Percentiles rank a stretch among this genome's conserved stretches.
phyloP scores from a whole-genome alignment of 2,329 filamentous ascomycete species.

The Hypoxylon sp. region DNA sequence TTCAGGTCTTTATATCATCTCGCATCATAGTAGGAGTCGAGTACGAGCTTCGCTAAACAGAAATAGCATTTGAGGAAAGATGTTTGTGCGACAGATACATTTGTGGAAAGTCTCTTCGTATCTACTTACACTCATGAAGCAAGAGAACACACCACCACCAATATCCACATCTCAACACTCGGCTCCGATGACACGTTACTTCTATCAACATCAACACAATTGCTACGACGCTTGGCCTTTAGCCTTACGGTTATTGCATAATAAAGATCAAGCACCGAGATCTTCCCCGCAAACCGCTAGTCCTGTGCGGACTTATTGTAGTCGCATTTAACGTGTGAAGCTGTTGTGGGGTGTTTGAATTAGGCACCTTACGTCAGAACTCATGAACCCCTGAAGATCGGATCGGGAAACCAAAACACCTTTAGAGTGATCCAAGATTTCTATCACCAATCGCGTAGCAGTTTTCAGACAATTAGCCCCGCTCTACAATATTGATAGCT shows the following conservation, averaged over 20 bases:
- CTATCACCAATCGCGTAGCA: constrained; percentile 4
- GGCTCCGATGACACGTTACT: constrained; percentile 25
- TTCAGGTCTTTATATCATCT: background rate
- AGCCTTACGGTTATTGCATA: constrained; percentile 20
- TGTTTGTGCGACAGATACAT: background rate
- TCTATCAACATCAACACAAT: background rate
- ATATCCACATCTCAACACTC: constrained; percentile 5
- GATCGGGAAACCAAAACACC: background rate
- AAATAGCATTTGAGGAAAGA: background rate
- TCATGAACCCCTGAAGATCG: constrained; percentile 11
- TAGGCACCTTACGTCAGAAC: constrained; percentile 19
- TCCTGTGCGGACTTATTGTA: constrained; percentile 10
- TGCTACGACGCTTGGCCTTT: background rate
- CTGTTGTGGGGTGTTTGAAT: constrained; percentile 9
- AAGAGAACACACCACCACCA: background rate
- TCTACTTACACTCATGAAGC: too few relatives aligned
- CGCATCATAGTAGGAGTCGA: background rate
- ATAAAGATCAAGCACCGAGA: background rate
- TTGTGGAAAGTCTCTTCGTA: too few relatives aligned
- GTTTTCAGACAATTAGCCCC: constrained; percentile 13
- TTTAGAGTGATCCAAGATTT: background rate
- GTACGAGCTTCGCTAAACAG: background rate
- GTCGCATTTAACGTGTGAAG: background rate
- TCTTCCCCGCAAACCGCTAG: constrained; percentile 12
- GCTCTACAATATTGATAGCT: background rate